Evolutionary conservation across 2,329 filamentous ascomycete genomes (phyloP).

Genomic region (Cercospora zeina): DNA sequence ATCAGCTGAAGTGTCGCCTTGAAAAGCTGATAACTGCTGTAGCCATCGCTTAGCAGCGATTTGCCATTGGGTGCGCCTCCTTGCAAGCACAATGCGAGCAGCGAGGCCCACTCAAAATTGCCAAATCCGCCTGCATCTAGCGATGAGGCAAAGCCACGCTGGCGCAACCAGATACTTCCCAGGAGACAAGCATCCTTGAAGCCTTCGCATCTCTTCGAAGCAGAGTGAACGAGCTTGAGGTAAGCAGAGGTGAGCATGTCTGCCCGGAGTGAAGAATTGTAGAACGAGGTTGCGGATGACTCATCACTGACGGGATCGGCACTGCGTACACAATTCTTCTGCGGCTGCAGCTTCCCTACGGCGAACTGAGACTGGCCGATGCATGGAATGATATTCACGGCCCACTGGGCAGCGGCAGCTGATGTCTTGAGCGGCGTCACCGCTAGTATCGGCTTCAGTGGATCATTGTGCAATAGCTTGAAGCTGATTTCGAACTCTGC

Average conservation of each 20-base stretch:
- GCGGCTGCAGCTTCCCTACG: constrained; percentile 67
- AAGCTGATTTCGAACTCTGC: constrained; percentile 54
- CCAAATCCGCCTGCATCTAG: constrained; percentile 83
- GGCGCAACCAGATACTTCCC: constrained; percentile 83
- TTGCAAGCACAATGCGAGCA: constrained; percentile 77
- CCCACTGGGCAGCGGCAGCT: constrained; percentile 48
- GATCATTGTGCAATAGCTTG: constrained; percentile 37
- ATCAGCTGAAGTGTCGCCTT: constrained; percentile 91
- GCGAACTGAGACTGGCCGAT: constrained; percentile 69
- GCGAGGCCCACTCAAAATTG: constrained; percentile 83
- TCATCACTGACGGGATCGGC: constrained; percentile 46
- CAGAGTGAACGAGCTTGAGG: constrained; percentile 70
- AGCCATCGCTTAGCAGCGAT: constrained; percentile 71
- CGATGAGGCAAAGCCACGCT: constrained; percentile 73
- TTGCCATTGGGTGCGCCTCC: constrained; percentile 72
- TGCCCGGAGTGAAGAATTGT: constrained; percentile 81
- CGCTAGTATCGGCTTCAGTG: constrained; percentile 66
- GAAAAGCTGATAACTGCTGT: constrained; percentile 91
- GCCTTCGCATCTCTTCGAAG: constrained; percentile 66
- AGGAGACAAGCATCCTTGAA: constrained; percentile 84
- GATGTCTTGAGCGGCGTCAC: constrained; percentile 40
- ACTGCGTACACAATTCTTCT: constrained; percentile 66
- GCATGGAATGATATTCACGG: constrained; percentile 76
- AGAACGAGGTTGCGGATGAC: constrained; percentile 68
- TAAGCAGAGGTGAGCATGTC: constrained; percentile 74